Evolutionary conservation across 2,329 filamentous ascomycete genomes (phyloP), one percentile per base, ranked within the genome.

Genomic region (Coccinonectria pachysandricola): DNA sequence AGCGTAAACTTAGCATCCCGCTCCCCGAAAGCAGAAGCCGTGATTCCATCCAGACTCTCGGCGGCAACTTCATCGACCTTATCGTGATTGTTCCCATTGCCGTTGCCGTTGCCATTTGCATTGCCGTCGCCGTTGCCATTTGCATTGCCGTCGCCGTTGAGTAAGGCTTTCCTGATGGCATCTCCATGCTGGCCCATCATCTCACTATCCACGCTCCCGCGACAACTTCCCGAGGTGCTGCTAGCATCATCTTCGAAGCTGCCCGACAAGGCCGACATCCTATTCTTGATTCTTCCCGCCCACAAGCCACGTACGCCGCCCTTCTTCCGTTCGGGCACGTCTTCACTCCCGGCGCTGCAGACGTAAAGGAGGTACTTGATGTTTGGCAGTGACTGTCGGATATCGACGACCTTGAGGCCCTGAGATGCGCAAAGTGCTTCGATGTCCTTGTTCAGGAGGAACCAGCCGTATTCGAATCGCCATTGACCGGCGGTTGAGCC

Each of bases 391-490:
- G 88, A 93, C 42, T 96, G 85, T 4, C 91, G 72, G 11, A 95
- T 85, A 46, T 98, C 91, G 36, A 95, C 69, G 1, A 93, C 77
- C 23, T 79, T 76, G 8, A 95, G 61, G 0, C 79, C 79, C 39
- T 86, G 76, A 1, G 66, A 63, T 4, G 62, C 58, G 33, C 73
- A 77, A 4, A 79, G 59, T 0, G 65, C 57, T 43, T 96, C 87
- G 30, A 98, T 87, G 48, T 96, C 65, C 56, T 96, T 95, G 60
- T 96, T 96, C 9, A 98, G 68, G n/a, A 96, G 62, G 45, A 96
- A 98, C 49, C 94, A 91, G 8, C 68, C 91, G 52, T 96, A 98
- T 45, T 96, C 88, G 53, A 96, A 96, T 3, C 88, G 77, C 59
- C 88, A 96, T 23, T 86, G 75, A 0, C 85, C 74, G 3, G 72